Evolutionary conservation across 345 rosid genomes (phyloP).

Genomic region (Toxicodendron radicans): DNA sequence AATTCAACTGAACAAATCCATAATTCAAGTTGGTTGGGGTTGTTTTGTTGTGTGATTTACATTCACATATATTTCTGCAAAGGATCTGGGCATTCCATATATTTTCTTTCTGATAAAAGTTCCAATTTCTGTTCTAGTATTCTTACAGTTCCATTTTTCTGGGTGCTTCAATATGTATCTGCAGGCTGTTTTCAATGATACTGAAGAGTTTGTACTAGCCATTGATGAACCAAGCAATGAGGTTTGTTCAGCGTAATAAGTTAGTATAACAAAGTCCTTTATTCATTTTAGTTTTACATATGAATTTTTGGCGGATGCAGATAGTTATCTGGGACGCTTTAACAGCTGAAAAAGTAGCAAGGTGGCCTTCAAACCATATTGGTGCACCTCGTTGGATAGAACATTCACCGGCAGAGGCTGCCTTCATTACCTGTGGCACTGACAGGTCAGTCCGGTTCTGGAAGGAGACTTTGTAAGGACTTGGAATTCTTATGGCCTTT

Average conservation of each 20-base stretch:
- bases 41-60: not conserved
- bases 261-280: not conserved
- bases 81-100: not conserved
- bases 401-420: conserved; percentile 73
- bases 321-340: conserved; percentile 79
- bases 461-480: conserved; percentile 43
- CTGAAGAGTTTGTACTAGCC: conserved; percentile 77
- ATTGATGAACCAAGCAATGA: conserved; percentile 58
- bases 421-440: conserved; percentile 58
- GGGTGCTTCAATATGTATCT: conserved; percentile 11
- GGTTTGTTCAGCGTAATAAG: conserved; percentile 34
- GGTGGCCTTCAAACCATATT: conserved; percentile 69
- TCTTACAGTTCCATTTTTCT: not conserved
- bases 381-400: conserved; percentile 85
- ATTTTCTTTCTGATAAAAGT: not conserved
- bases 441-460: conserved; percentile 63
- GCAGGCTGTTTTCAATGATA: conserved; percentile 83
- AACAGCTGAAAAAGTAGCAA: conserved; percentile 71
- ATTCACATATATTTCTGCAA: not conserved
- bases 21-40: not conserved
- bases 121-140: not conserved
- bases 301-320: conserved; percentile 40
- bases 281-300: not conserved
- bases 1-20: not conserved
- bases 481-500: not conserved